phyloP scores from a whole-genome alignment of 2,329 filamentous ascomycete genomes.

The Phoma sp. region DNA sequence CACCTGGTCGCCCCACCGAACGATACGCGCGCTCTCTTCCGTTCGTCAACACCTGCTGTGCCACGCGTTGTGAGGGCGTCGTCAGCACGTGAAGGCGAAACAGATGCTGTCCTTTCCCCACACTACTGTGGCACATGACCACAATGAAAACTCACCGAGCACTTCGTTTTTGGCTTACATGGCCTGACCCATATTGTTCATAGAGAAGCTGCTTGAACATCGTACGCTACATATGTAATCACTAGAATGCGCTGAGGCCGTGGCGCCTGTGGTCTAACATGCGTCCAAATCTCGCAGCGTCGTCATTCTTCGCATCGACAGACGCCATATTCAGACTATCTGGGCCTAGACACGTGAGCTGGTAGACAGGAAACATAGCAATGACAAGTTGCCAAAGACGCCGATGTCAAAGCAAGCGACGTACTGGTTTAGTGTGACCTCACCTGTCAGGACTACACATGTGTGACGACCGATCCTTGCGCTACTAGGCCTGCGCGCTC shows the following conservation, averaged over 20 bases:
- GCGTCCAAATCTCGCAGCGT: not conserved
- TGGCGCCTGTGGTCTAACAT: not conserved
- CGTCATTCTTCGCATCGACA: not conserved
- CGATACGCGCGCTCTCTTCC: not conserved
- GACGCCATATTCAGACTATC: not conserved
- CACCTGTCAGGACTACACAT: not conserved
- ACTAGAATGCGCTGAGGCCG: not conserved
- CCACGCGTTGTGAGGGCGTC: conserved; percentile 8
- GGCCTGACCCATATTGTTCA: not conserved
- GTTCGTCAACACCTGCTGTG: conserved; percentile 1
- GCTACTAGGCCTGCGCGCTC: not conserved
- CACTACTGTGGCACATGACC: not conserved
- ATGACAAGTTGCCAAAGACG: not conserved
- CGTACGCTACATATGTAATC: not conserved
- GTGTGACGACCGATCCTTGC: conserved; percentile 3
- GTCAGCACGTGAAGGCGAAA: conserved; percentile 10
- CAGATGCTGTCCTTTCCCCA: conserved; percentile 9
- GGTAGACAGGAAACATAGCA: not conserved
- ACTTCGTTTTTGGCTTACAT: not conserved
- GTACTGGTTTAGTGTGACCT: not conserved
- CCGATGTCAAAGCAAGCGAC: conserved; percentile 9
- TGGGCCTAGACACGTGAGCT: not conserved
- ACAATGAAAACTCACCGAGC: not conserved
- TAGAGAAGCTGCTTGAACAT: not conserved
- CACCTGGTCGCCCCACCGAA: too few species aligned